Evolutionary conservation across 148 eudicot species (phyloP).

Genomic region (Arbutus unedo): DNA sequence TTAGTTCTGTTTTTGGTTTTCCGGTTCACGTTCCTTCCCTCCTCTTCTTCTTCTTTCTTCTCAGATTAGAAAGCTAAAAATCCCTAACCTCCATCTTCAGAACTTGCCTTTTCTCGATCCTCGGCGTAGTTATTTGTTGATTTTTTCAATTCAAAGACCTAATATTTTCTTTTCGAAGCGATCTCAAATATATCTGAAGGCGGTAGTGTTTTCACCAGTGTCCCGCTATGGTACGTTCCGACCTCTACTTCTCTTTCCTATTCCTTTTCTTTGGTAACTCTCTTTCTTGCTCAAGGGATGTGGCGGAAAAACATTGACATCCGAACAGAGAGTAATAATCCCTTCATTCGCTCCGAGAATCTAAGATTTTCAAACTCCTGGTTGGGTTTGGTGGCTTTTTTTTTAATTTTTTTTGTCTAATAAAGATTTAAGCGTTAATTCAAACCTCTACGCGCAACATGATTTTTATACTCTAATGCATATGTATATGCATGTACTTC

Average conservation of each 20-base stretch:
- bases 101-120: background rate
- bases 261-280: background rate
- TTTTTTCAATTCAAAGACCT: background rate
- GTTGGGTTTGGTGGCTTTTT: background rate
- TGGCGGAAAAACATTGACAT: background rate
- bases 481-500: too few relatives aligned
- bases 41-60: background rate
- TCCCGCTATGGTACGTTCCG: slow-evolving; percentile 1
- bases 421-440: too few relatives aligned
- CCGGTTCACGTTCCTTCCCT: background rate
- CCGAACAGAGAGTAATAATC: too few relatives aligned
- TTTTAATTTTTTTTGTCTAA: background rate
- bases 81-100: background rate
- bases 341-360: background rate
- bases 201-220: background rate
- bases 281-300: too few relatives aligned
- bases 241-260: background rate
- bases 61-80: background rate
- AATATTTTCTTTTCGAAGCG: background rate
- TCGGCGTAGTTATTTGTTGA: background rate
- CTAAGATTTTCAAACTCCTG: background rate
- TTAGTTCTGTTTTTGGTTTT: background rate
- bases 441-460: too few relatives aligned
- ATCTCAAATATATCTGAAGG: background rate
- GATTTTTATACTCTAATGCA: too few relatives aligned